Evolutionary conservation across 768 basidiomycete genomes (phyloP).

Genomic region (Boletus rubescentipes): DNA sequence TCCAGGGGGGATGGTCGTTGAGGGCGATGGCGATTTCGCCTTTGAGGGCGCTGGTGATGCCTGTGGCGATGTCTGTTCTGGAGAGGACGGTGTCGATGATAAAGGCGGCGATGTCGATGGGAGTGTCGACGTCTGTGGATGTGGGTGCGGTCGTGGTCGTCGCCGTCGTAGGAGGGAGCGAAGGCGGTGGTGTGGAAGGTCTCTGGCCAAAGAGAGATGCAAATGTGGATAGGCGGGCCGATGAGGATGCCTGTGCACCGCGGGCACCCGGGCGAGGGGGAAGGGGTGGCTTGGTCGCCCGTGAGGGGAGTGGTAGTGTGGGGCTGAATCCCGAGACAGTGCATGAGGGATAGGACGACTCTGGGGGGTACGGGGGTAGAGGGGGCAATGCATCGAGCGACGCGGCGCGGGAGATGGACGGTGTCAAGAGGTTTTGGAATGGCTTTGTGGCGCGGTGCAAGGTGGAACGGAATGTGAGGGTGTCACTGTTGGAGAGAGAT

Average conservation of each 20-base stretch:
- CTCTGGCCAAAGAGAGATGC: constrained; percentile 70
- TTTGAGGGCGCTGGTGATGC: constrained; percentile 52
- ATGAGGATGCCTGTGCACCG: constrained; percentile 17
- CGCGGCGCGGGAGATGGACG: constrained; percentile 35
- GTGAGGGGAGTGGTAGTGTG: constrained; percentile 34
- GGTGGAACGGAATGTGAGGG: constrained; percentile 45
- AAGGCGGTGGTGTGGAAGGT: constrained; percentile 31
- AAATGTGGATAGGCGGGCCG: constrained; percentile 66
- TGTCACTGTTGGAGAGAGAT: constrained; percentile 28
- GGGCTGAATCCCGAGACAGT: constrained; percentile 41
- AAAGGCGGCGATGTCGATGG: constrained; percentile 59
- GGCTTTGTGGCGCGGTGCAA: constrained; percentile 40
- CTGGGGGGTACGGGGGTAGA: constrained; percentile 42
- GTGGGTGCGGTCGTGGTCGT: constrained; percentile 16
- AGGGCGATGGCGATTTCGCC: constrained; percentile 53
- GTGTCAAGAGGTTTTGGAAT: constrained; percentile 38
- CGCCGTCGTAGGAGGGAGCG: constrained; percentile 22
- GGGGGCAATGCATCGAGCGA: constrained; percentile 51
- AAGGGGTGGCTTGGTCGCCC: constrained; percentile 49
- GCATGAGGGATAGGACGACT: constrained; percentile 49
- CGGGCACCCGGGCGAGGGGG: constrained; percentile 36
- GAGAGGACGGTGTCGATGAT: constrained; percentile 54
- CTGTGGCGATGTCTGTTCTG: constrained; percentile 51
- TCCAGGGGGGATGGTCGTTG: constrained; percentile 52
- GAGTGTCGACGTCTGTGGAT: constrained; percentile 34